Base-by-base conservation (phyloP, 768 basidiomycete species). In the Pholiota conissans region DNA sequence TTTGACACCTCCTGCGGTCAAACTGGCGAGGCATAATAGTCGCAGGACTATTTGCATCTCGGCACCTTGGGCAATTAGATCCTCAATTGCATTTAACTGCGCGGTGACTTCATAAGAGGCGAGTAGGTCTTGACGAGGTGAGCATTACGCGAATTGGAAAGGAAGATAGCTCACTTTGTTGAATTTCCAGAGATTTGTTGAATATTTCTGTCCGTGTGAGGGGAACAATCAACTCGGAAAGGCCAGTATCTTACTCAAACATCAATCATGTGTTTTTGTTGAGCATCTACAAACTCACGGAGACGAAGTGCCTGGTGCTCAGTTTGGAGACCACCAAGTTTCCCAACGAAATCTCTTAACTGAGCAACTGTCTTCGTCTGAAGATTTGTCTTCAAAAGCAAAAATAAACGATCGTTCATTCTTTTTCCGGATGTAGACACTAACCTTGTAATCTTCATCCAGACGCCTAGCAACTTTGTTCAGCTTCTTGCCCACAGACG, bases 331-430 rank as follows among this genome's bases (percentile, higher is more conserved):
- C 94, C 93, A 20, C 95, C 93, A 1, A 99, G 79, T 68, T 92
- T 95, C 11, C 95, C 95, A 18, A 99, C 97, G 73, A 99, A 98
- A 67, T 95, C 93, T 56, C 89, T 84, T 65, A 99, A 77, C 72
- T 99, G 93, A 10, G 90, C 85, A 16, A 95, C 90, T 11, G 93
- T 95, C 73, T 94, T 93, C 16, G 94, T 85, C 73, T 94, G 86
- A 55, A 92, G 84, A 56, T 91, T 85, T 46, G 89, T 87, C 91
- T 93, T 35, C 24, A 53, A 49, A 54, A 60, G 32, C 32, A 49
- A 54, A 47, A 24, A 37, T 66, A 11, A 55, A 52, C 20, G 16
- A 45, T 40, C 16, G 10, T 46, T 55, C 27, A 37, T 24, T 50
- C 42, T 59, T 14, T 50, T 14, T n/a, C n/a, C n/a, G n/a, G n/a